These are phyloP conservation scores for Sporodiniella umbellata DNA, from an alignment of 371 early-diverging fungal species.

Conservation along the genomic window DNA sequence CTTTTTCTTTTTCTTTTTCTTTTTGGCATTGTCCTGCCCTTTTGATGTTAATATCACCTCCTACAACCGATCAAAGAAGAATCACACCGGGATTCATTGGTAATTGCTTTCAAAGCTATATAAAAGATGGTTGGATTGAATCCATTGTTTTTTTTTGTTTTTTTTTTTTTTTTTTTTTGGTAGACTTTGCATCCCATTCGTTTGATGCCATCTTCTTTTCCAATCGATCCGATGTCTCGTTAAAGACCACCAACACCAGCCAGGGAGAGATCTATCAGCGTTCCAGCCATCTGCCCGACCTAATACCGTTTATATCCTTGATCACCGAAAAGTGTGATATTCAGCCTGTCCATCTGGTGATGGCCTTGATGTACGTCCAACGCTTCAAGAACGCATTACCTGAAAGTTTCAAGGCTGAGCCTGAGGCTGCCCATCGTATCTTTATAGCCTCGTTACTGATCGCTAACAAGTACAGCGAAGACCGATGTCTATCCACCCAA, in stretches of 20 bases:
- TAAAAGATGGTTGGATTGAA: not conserved
- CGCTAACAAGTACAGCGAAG: constrained; percentile 48
- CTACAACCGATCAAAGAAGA: constrained; percentile 11
- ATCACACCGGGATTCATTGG: constrained; percentile 48
- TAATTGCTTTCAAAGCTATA: constrained; percentile 7
- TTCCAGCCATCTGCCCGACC: constrained; percentile 34
- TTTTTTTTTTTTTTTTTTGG: no score
- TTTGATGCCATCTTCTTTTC: constrained; percentile 48
- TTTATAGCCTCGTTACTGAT: constrained; percentile 46
- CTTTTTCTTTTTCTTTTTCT: constrained; percentile 35
- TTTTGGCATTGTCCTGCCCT: constrained; percentile 21
- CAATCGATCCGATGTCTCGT: not conserved
- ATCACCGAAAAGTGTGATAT: constrained; percentile 49
- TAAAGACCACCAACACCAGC: not conserved
- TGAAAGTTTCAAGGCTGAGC: constrained; percentile 42
- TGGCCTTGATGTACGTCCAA: constrained; percentile 50
- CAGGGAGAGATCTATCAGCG: constrained; percentile 20
- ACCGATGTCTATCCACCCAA: constrained; percentile 39
- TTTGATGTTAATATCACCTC: constrained; percentile 26
- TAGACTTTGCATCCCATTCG: constrained; percentile 46
- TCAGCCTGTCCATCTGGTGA: constrained; percentile 38
- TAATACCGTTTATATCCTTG: constrained; percentile 43
- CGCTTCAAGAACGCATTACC: constrained; percentile 41
- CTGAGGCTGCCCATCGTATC: constrained; percentile 50
- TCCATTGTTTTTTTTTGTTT: constrained; percentile 1